These are phyloP conservation scores for Aspergillus ostianus DNA, from an alignment of 495 filamentous ascomycete species.

Conservation along the genomic window DNA sequence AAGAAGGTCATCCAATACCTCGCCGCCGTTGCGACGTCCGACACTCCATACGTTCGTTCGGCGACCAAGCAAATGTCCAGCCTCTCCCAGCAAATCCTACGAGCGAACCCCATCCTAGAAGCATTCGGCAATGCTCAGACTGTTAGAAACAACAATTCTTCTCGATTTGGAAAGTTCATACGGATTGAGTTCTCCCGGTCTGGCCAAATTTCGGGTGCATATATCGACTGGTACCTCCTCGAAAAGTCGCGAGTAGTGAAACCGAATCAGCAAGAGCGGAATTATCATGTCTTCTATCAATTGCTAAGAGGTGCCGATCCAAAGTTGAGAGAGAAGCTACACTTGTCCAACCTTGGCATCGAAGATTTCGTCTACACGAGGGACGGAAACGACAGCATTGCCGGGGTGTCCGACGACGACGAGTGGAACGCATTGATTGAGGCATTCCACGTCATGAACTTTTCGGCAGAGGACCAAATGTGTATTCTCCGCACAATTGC, in stretches of 20 bases:
- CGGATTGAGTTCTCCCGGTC: slow-evolving; percentile 89
- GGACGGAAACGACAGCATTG: slow-evolving; percentile 85
- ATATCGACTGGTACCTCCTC: slow-evolving; percentile 96
- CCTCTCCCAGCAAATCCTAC: slow-evolving; percentile 93
- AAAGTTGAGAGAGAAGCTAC: slow-evolving; percentile 68
- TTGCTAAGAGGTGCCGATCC: slow-evolving; percentile 78
- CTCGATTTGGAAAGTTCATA: slow-evolving; percentile 98
- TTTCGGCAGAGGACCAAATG: slow-evolving; percentile 79
- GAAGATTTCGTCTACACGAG: slow-evolving; percentile 90
- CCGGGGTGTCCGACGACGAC: slow-evolving; percentile 84
- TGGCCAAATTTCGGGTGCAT: slow-evolving; percentile 92
- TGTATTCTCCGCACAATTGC: slow-evolving; percentile 85
- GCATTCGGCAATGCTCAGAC: slow-evolving; percentile 98
- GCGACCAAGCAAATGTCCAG: slow-evolving; percentile 69
- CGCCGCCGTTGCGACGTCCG: slow-evolving; percentile 85
- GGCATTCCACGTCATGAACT: slow-evolving; percentile 93
- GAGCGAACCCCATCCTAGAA: slow-evolving; percentile 97
- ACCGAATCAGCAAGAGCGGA: slow-evolving; percentile 81
- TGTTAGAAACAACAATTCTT: slow-evolving; percentile 97
- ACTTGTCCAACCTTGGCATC: slow-evolving; percentile 68
- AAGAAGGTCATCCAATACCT: slow-evolving; percentile 99
- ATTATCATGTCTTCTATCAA: slow-evolving; percentile 99
- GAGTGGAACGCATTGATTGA: slow-evolving; percentile 91
- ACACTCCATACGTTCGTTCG: slow-evolving; percentile 65
- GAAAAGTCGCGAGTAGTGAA: slow-evolving; percentile 96